A percentile compares a stretch with the other conserved stretches of the same genome.
Evolutionary conservation across 2,329 filamentous ascomycete species (phyloP).

Genomic region (Rugonectria rugulosa): DNA sequence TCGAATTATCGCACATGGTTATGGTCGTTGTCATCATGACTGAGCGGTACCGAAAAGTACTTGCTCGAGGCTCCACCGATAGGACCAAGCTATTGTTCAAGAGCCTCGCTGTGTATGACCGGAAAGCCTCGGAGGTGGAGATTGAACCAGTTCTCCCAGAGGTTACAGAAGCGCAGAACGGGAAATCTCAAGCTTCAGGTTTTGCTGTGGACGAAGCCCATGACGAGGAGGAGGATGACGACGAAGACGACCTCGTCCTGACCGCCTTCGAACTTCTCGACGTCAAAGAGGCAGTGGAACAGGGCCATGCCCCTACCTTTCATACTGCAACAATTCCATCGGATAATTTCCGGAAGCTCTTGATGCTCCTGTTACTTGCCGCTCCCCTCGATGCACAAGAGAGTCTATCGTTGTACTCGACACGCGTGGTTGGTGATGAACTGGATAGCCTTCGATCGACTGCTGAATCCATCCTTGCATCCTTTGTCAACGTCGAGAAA

Average conservation of each 20-base stretch:
- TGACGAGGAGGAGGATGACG: slow-evolving; percentile 56
- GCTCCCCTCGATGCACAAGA: slow-evolving; percentile 72
- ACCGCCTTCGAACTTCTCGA: slow-evolving; percentile 75
- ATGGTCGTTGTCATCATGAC: slow-evolving; percentile 78
- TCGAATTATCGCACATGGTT: slow-evolving; percentile 74
- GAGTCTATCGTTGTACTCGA: slow-evolving; percentile 66
- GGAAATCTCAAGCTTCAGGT: slow-evolving; percentile 42
- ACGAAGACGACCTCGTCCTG: slow-evolving; percentile 70
- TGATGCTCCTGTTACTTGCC: slow-evolving; percentile 73
- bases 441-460: slow-evolving; percentile 66
- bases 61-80: slow-evolving; percentile 64
- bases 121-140: slow-evolving; percentile 51
- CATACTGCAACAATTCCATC: slow-evolving; percentile 75
- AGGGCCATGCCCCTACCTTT: slow-evolving; percentile 57
- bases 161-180: slow-evolving; percentile 14
- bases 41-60: slow-evolving; percentile 70
- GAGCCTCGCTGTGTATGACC: slow-evolving; percentile 76
- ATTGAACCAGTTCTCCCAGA: slow-evolving; percentile 2
- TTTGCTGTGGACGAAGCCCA: slow-evolving; percentile 57
- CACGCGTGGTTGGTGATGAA: slow-evolving; percentile 62
- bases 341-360: slow-evolving; percentile 74
- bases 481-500: slow-evolving; percentile 71
- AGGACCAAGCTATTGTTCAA: slow-evolving; percentile 73
- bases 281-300: slow-evolving; percentile 66
- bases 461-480: slow-evolving; percentile 70